Conservation (phyloP, 1,284 basidiomycete species). For the Irpex rosettiformis region DNA sequence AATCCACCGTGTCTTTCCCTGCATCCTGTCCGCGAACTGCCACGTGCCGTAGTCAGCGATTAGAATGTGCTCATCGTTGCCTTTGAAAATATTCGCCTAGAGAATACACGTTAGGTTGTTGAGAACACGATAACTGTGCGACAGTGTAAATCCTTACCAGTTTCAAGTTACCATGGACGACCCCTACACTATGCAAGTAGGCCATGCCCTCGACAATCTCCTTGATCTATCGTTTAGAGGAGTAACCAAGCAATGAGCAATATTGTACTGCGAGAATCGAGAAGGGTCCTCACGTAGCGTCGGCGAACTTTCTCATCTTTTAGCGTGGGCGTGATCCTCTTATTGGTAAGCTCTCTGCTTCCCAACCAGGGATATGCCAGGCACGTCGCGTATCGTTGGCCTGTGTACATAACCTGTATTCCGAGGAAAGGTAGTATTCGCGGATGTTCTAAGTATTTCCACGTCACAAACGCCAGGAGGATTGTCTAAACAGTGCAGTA, state of each 20-base stretch:
- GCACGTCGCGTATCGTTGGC: no score
- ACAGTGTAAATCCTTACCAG: slow-evolving; percentile 9
- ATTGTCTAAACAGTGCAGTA: no score
- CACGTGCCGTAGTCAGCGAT: slow-evolving; percentile 18
- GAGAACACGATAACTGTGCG: no score
- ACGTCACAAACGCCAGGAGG: background rate
- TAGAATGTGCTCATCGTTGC: slow-evolving; percentile 1
- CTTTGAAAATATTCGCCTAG: slow-evolving; percentile 13
- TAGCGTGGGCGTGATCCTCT: no score
- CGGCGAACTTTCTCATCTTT: background rate
- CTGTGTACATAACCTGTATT: background rate
- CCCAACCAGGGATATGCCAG: no score
- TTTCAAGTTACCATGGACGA: slow-evolving; percentile 17
- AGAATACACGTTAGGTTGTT: no score
- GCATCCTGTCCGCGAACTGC: slow-evolving; percentile 7
- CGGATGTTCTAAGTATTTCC: background rate
- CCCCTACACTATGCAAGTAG: slow-evolving; percentile 14
- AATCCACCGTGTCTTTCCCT: slow-evolving; percentile 17
- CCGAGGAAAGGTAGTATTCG: background rate
- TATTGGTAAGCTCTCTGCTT: no score
- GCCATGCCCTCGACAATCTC: slow-evolving; percentile 12
- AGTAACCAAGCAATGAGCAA: background rate
- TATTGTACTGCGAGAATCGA: background rate
- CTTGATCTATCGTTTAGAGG: slow-evolving; percentile 2
- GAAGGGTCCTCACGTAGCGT: background rate